A percentile compares a stretch with the other conserved stretches of the same genome.
Evolutionary conservation across 2,329 filamentous ascomycete species (phyloP).

Genomic region (Coleophoma eucalyptorum): DNA sequence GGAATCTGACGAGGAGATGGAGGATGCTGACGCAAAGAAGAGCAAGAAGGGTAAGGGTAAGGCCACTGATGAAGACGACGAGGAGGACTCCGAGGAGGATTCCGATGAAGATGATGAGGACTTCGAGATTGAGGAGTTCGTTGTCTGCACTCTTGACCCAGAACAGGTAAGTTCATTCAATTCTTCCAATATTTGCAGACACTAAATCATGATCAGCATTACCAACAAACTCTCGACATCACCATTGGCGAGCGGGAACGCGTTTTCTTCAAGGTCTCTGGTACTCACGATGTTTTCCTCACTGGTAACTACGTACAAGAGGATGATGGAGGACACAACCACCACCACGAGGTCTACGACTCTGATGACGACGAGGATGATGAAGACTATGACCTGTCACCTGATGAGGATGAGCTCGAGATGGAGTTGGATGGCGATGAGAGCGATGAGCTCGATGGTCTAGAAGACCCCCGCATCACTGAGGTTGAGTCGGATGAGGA

Average conservation of each 20-base stretch:
- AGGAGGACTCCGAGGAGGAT: conserved; percentile 48
- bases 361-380: conserved; percentile 60
- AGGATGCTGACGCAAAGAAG: conserved; percentile 60
- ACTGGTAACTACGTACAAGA: conserved; percentile 93
- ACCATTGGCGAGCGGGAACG: conserved; percentile 84
- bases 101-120: conserved; percentile 60
- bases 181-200: conserved; percentile 1
- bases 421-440: conserved; percentile 52
- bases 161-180: conserved; percentile 64
- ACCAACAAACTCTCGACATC: conserved; percentile 93
- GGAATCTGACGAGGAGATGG: conserved; percentile 68
- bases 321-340: conserved; percentile 50
- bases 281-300: conserved; percentile 85
- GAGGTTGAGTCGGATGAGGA: conserved; percentile 82
- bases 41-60: conserved; percentile 70
- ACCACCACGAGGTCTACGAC: conserved; percentile 57
- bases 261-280: conserved; percentile 87
- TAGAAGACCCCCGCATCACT: conserved; percentile 76
- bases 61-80: conserved; percentile 52
- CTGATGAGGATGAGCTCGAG: conserved; percentile 73
- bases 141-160: conserved; percentile 93
- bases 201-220: conserved; percentile 59
- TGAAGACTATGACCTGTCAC: conserved; percentile 77
- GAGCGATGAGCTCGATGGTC: conserved; percentile 72
- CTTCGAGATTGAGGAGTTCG: conserved; percentile 78